Conservation (phyloP, 2,329 filamentous ascomycete genomes). For the Nemania diffusa region DNA sequence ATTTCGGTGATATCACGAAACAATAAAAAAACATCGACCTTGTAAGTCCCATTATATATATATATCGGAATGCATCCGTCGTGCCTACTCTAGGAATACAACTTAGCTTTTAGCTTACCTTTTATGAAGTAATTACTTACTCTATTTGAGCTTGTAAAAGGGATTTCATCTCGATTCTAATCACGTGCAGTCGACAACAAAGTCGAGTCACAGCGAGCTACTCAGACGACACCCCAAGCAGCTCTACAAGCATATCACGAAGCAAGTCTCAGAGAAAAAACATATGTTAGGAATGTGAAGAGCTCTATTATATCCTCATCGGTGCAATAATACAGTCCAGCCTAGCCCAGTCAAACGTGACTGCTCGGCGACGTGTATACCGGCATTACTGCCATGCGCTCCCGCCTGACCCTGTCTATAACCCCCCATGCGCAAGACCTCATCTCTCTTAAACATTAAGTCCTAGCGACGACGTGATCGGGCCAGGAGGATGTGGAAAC, state of each 20-base stretch:
- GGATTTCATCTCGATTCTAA: not conserved
- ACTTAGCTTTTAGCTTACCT: not conserved
- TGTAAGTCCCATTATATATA: not conserved
- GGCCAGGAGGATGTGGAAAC: not conserved
- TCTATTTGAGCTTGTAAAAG: not conserved
- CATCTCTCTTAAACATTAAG: not conserved
- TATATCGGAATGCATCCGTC: not conserved
- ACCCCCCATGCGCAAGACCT: not conserved
- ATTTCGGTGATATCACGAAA: slow-evolving; percentile 1
- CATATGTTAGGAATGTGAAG: not conserved
- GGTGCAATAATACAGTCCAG: slow-evolving; percentile 1
- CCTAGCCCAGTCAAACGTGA: not conserved
- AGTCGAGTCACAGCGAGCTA: not conserved
- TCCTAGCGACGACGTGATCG: not conserved
- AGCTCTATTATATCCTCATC: slow-evolving; percentile 14
- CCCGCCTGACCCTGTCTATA: not conserved
- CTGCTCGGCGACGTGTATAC: not conserved
- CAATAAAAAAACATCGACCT: not conserved
- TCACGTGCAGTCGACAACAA: not conserved
- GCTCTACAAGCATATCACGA: not conserved
- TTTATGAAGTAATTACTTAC: not conserved
- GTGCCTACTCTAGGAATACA: not conserved
- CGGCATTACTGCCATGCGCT: not conserved
- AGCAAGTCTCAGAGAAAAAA: not conserved
- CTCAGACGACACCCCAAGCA: not conserved